Evolutionary conservation across 345 rosid species (phyloP), one percentile per base, ranked within the genome.

Genomic region (Hibiscus syriacus): DNA sequence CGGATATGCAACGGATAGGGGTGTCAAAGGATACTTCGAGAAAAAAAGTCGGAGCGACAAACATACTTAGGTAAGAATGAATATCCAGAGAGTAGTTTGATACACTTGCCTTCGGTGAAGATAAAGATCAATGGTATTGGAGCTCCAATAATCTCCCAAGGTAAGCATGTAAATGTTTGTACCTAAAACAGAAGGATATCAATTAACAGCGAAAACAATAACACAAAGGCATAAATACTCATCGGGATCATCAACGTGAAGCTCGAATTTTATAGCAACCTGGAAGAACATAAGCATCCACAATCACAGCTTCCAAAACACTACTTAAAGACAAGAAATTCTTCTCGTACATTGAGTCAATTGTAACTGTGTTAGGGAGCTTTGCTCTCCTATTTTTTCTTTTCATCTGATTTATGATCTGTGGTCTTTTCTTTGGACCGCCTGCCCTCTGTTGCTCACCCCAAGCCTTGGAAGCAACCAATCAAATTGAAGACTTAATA

Each of bases 91-190:
- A 55, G 52, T 30, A 36, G 19, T 46, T 65, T 22, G 30, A 57
- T 20, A 6, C 11, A n/a, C 61, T 52, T 80, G 87, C 97, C 95
- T 82, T 71, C 92, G 88, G 64, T 94, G 99, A 49, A 94, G 85
- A 80, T 86, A 94, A 75, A 89, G 88, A 71, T 92, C 97, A 62
- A 94, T 88, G 55, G 97, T 89, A 59, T 84, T 88, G 64, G 98
- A 91, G 78, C 99, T 94, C 99, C 98, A 92, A 74, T 84, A 84
- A 75, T 94, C 99, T 64, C 90, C 98, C 66, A 94, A 80, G 43
- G 88, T 85, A 65, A 94, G 92, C 93, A 94, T 88, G 77, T 84
- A 86, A 71, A 94, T 87, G 39, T 94, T 85, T 20, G 98, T 94
- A 73, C 92, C 99, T 94, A 43, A 75, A 75, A 64, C 19, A 49